Evolutionary conservation across 805 yeast genomes (phyloP).

Genomic region (Zygosaccharomyces pseudorouxii): DNA sequence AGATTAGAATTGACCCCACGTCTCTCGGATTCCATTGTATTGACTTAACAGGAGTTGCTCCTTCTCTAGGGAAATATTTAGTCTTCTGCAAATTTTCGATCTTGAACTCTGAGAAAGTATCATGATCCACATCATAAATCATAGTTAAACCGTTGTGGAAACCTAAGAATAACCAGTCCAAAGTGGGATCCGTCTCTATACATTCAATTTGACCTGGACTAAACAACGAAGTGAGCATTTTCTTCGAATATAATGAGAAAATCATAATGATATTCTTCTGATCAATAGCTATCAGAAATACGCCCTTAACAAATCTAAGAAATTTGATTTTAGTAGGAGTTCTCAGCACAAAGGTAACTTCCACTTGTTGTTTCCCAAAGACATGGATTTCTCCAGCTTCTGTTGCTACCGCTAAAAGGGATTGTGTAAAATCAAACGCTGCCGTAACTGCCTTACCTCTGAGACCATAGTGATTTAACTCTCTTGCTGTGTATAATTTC

Average conservation of each 20-base stretch:
- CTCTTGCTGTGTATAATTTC: constrained; percentile 33
- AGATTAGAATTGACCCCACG: constrained; percentile 67
- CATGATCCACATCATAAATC: constrained; percentile 79
- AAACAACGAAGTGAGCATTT: constrained; percentile 53
- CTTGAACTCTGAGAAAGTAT: constrained; percentile 56
- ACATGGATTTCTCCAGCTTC: constrained; percentile 65
- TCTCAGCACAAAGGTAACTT: constrained; percentile 55
- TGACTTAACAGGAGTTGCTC: constrained; percentile 58
- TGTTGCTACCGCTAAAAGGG: constrained; percentile 77
- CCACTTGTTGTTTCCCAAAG: constrained; percentile 79
- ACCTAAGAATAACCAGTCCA: constrained; percentile 85
- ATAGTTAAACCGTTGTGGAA: constrained; percentile 66
- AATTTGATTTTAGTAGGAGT: constrained; percentile 48
- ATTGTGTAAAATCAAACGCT: constrained; percentile 86
- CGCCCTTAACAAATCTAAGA: constrained; percentile 70
- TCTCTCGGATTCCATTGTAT: constrained; percentile 88
- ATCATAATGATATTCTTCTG: constrained; percentile 57
- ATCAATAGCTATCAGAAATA: constrained; percentile 73
- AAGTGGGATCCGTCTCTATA: constrained; percentile 73
- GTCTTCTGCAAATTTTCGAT: constrained; percentile 66
- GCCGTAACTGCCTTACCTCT: constrained; percentile 59
- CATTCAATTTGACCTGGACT: constrained; percentile 66
- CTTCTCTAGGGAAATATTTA: constrained; percentile 51
- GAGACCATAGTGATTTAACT: constrained; percentile 48
- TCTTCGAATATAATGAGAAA: constrained; percentile 62